Conservation (phyloP, 139 green algal genomes). For the Haematococcus lacustris region DNA sequence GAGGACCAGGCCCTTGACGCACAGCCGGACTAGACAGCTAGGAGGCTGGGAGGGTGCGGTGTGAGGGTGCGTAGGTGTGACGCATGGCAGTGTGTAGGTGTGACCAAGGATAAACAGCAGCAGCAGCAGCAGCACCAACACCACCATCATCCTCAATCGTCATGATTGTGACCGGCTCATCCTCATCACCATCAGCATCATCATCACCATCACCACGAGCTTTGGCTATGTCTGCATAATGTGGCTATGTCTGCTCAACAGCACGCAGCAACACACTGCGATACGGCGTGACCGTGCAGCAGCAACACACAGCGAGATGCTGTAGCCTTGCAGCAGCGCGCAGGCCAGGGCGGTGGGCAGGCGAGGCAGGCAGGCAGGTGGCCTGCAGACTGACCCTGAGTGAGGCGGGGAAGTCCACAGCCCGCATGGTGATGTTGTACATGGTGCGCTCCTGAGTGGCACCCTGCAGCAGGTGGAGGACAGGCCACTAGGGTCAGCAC, state of each 20-base stretch:
- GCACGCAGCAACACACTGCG: too few relatives aligned
- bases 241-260: too few relatives aligned
- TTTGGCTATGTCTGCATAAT: too few relatives aligned
- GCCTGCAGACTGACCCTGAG: background rate
- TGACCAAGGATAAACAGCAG: background rate
- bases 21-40: too few relatives aligned
- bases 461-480: too few relatives aligned
- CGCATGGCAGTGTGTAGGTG: background rate
- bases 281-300: too few relatives aligned
- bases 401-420: background rate
- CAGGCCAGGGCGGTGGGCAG: background rate
- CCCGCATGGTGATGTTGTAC: conserved; percentile 7
- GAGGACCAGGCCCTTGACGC: background rate
- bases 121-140: too few relatives aligned
- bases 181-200: background rate
- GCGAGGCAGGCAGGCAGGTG: background rate
- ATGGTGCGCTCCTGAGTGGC: background rate
- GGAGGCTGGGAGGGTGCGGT: too few relatives aligned
- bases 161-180: background rate
- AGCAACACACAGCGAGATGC: background rate
- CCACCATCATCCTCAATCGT: background rate
- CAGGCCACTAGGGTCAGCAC: too few relatives aligned
- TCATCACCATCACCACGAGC: background rate
- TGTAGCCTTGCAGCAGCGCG: background rate
- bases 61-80: too few relatives aligned